Evolutionary conservation across 441 rosid species (phyloP).

Genomic region (Syzygium syzygioides): DNA sequence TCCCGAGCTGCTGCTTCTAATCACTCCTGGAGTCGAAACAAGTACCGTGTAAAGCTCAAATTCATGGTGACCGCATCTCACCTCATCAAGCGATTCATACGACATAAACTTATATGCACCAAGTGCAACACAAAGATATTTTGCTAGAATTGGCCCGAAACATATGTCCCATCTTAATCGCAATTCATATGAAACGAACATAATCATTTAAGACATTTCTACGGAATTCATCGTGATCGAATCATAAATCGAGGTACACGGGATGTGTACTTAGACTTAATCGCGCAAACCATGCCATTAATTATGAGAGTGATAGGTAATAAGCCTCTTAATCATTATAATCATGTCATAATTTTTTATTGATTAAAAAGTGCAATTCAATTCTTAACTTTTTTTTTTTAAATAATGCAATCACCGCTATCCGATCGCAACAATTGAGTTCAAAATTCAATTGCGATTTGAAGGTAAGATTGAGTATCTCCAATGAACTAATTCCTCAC

Average conservation of each 20-base stretch:
- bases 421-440: fast-evolving
- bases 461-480: neutral
- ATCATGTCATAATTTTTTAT: too few relatives aligned
- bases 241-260: neutral
- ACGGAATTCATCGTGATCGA: too few relatives aligned
- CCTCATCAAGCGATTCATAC: too few relatives aligned
- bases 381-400: neutral
- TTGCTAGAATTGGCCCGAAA: neutral
- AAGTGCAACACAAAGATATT: fast-evolving
- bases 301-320: neutral
- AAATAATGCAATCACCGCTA: too few relatives aligned
- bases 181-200: neutral
- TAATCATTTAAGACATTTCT: too few relatives aligned
- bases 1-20: neutral
- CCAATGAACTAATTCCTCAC: fast-evolving
- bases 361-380: too few relatives aligned
- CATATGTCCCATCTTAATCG: too few relatives aligned
- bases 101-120: neutral
- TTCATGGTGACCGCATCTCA: neutral
- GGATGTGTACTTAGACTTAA: neutral
- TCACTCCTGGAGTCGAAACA: neutral
- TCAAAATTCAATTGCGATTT: neutral
- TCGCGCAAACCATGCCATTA: neutral
- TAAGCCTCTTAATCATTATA: neutral
- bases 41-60: neutral